phyloP scores from a whole-genome alignment of 495 filamentous ascomycete genomes.

The Penicillium riverlandense region DNA sequence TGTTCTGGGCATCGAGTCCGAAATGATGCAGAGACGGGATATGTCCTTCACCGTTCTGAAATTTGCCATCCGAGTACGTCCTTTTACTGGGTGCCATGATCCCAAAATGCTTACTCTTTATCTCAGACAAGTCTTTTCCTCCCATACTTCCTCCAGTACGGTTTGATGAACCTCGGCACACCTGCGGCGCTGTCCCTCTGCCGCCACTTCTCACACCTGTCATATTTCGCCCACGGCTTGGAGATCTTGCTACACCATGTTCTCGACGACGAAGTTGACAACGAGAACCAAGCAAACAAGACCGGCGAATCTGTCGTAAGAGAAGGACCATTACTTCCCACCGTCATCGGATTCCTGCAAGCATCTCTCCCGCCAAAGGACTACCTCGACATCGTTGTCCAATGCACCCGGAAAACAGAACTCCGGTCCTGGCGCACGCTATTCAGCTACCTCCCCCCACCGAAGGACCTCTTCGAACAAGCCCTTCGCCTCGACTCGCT shows the following conservation, averaged over 20 bases:
- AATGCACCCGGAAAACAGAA: constrained; percentile 97
- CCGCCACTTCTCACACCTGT: constrained; percentile 74
- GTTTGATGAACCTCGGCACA: constrained; percentile 63
- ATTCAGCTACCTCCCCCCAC: constrained; percentile 81
- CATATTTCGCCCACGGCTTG: constrained; percentile 86
- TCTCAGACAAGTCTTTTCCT: constrained; percentile 79
- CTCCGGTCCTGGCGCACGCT: constrained; percentile 91
- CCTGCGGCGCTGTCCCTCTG: constrained; percentile 68
- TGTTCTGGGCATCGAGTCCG: constrained; percentile 82
- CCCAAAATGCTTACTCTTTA: constrained; percentile 11
- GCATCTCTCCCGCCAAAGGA: constrained; percentile 67
- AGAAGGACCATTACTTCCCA: constrained; percentile 67
- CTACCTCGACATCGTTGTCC: constrained; percentile 92
- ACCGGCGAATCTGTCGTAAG: constrained; percentile 18
- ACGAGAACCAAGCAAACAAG: constrained; percentile 52
- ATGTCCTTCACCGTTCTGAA: constrained; percentile 80
- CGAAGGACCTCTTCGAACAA: constrained; percentile 87
- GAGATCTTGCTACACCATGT: constrained; percentile 92
- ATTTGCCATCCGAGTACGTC: constrained; percentile 68
- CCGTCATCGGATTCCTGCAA: constrained; percentile 75
- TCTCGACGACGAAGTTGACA: constrained; percentile 89
- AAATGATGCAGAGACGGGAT: constrained; percentile 85
- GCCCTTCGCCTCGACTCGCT: constrained; percentile 74
- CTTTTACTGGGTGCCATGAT: background rate
- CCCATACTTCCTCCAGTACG: constrained; percentile 72